Base-by-base conservation (phyloP, 495 filamentous ascomycete genomes). In the Aspergillus campestris region DNA sequence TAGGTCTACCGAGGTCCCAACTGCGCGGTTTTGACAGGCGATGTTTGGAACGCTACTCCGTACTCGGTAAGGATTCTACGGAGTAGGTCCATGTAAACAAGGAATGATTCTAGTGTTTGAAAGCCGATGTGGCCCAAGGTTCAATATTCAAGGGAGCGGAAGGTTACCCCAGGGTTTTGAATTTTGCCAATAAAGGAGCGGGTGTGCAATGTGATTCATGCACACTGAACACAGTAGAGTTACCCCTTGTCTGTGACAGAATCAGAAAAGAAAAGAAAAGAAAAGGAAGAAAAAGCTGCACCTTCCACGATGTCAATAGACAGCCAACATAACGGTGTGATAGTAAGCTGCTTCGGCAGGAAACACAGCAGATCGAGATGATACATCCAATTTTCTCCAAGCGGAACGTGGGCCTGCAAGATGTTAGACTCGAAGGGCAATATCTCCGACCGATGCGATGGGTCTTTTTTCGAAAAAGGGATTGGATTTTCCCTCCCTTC, bases 391-490 rank as follows among this genome's bases (percentile, higher is more conserved):
- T 37, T 53, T 45, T 49, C 32, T 45, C 27, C 42, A 39, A 49
- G 34, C 28, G 39, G 51, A 53, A 53, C 51, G 51, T 53, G 51
- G 51, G 51, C 31, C 45, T 46, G 46, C 51, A 38, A 47, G 42
- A 33, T 49, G n/a, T 53, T 24, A 4, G 18, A 24, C 46, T 48
- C 34, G 47, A 39, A 44, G 13, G 39, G 8, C 31, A 42, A 51
- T 42, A 42, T 50, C 40, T 50, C 43, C 42, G 48, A 46, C 32
- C 32, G n/a, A 32, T 31, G 24, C 34, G 29, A 28, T 38, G 27
- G 13, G 44, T 34, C 44, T 40, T 24, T n/a, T 47, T 38, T 11
- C 4, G 2, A 24, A 24, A 24, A 24, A 18, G 31, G 32, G 15
- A 36, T 29, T 15, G 1, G 31, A 32, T 33, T 13, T 29, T n/a